Evolutionary conservation across 441 rosid genomes (phyloP).

Genomic region (Macaranga tanarius): DNA sequence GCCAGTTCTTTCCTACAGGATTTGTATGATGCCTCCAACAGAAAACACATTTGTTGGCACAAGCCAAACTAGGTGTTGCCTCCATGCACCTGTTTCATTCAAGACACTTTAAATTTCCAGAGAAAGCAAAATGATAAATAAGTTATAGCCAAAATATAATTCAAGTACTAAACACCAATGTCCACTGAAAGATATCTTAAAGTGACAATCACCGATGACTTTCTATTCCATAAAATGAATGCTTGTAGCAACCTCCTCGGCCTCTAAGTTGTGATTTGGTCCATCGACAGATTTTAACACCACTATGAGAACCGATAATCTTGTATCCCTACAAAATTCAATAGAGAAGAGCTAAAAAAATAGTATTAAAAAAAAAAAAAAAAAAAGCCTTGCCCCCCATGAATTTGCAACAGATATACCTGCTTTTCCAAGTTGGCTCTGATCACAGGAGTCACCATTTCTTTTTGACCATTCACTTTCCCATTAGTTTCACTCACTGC

Average conservation of each 20-base stretch:
- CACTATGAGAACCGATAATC: slow-evolving; percentile 93
- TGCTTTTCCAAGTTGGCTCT: slow-evolving; percentile 93
- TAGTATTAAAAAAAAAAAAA: background rate
- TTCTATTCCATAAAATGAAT: slow-evolving; percentile 95
- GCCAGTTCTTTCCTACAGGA: slow-evolving; percentile 98
- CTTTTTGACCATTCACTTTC: slow-evolving; percentile 54
- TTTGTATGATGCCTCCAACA: slow-evolving; percentile 99
- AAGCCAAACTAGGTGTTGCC: slow-evolving; percentile 95
- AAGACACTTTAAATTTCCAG: background rate
- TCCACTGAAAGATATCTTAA: background rate
- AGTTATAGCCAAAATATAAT: background rate
- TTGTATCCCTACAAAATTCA: slow-evolving; percentile 79
- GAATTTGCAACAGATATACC: slow-evolving; percentile 35
- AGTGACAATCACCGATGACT: slow-evolving; percentile 72
- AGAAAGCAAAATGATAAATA: background rate
- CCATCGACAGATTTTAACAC: slow-evolving; percentile 97
- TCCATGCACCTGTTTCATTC: slow-evolving; percentile 80
- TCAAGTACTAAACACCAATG: background rate
- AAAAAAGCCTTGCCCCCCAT: background rate
- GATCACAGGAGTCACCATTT: slow-evolving; percentile 92
- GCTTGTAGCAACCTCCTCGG: slow-evolving; percentile 98
- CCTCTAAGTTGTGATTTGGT: slow-evolving; percentile 99
- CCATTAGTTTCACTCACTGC: slow-evolving; percentile 51
- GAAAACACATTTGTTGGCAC: slow-evolving; percentile 96
- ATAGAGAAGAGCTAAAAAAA: slow-evolving; percentile 10